phyloP scores from a whole-genome alignment of 176 grass and related monocot genomes.

The Luzula sylvatica region DNA sequence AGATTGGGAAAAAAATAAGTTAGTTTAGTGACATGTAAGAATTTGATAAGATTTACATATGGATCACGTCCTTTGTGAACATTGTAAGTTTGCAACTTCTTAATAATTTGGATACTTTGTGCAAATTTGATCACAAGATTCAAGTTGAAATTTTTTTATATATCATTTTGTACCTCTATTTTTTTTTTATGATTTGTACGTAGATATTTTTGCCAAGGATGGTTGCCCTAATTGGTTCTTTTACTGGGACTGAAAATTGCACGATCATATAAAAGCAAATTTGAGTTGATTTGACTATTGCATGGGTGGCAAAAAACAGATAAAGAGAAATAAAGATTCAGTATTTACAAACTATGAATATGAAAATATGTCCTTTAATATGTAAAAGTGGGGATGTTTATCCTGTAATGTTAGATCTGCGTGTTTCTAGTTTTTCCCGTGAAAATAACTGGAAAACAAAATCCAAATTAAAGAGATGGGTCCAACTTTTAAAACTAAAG shows the following conservation, averaged over 20 bases:
- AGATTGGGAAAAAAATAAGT: neutral
- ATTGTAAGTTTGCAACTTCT: slow-evolving; percentile 11
- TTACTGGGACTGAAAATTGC: slow-evolving; percentile 22
- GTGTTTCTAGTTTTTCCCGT: slow-evolving; percentile 1
- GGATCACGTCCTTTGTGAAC: slow-evolving; percentile 15
- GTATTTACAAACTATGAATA: too few species aligned
- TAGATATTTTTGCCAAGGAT: neutral
- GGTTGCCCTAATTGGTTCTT: slow-evolving; percentile 9
- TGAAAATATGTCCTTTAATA: too few species aligned
- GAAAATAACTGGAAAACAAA: slow-evolving; percentile 8
- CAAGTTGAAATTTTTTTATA: too few species aligned
- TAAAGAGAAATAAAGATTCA: slow-evolving; percentile 6
- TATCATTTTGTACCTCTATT: too few species aligned
- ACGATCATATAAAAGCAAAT: slow-evolving; percentile 15
- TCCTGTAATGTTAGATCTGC: too few species aligned
- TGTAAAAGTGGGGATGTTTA: too few species aligned
- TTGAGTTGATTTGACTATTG: slow-evolving; percentile 20
- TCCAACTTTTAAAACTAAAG: slow-evolving; percentile 25
- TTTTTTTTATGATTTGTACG: neutral
- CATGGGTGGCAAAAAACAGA: slow-evolving; percentile 16
- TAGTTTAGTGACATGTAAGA: neutral
- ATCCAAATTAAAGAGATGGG: slow-evolving; percentile 18
- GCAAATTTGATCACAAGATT: neutral
- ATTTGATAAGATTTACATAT: neutral
- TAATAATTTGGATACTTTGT: neutral